Base-by-base conservation (phyloP, 2,329 filamentous ascomycete species). In the Nigrospora osmanthi region DNA sequence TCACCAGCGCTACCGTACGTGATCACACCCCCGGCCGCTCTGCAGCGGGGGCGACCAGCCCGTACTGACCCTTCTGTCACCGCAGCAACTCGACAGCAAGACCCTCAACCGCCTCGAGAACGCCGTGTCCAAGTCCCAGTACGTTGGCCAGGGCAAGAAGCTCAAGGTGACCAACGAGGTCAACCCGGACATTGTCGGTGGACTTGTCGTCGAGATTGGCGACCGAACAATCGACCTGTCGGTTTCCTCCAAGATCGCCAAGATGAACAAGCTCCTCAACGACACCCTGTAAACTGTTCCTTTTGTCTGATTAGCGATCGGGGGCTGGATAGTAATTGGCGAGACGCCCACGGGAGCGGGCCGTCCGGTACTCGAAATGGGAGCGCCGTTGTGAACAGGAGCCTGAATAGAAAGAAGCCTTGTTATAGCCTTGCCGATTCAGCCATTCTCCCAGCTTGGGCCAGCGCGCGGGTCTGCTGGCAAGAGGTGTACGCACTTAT, bases 221-320 rank as follows among this genome's bases (percentile, higher is more conserved):
- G 91, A 97, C 79, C 87, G 91, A 65, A 97, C 91, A 68, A 95
- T 98, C 65, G 93, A 98, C 73, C 85, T 96, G 58, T 93, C 86
- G 71, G 90, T 98, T 63, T 91, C 91, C 41, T 78, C 87, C 67
- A 94, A 91, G 80, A 85, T 98, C 71, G 80, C 87, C 68, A 95
- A 89, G 83, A 88, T 98, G 81, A 98, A 98, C 88, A 98, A 97
- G 85, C 84, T 95, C 68, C 86, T 98, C 66, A 90, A 80, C 59
- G 93, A 98, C 73, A 80, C 85, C 70, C 78, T 98, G 87, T 98
- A 95, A 87, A 89, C 57, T 59, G 61, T 56, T 56, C 54, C 47
- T 49, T 52, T 68, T 64, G 37, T 41, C 43, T 49, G 46, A 43
- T 43, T 32, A 46, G 45, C 46, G 33, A 47, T n/a, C 19, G 14